phyloP scores from a whole-genome alignment of 78 protist species.

The Cavenderia fasciculata region DNA sequence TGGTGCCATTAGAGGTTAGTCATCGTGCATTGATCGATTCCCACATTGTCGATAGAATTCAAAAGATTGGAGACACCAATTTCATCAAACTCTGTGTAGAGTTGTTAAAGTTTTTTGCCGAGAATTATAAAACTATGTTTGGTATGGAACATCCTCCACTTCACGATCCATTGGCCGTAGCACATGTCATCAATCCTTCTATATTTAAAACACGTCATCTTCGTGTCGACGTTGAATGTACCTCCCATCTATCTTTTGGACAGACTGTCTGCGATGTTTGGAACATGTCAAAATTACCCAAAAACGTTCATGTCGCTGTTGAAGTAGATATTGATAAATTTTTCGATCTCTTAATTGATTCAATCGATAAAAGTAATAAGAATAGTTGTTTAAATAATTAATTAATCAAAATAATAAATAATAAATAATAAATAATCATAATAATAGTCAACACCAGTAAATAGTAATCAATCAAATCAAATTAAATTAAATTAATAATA shows the following conservation, averaged over 20 bases:
- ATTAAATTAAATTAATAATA: no score
- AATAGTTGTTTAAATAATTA: slow-evolving; percentile 20
- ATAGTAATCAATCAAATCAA: no score
- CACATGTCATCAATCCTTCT: slow-evolving; percentile 81
- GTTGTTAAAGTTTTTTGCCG: slow-evolving; percentile 80
- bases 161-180: slow-evolving; percentile 94
- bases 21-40: slow-evolving; percentile 79
- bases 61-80: not conserved
- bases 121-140: slow-evolving; percentile 79
- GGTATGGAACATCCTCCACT: slow-evolving; percentile 84
- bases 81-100: slow-evolving; percentile 54
- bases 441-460: no score
- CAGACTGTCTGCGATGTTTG: slow-evolving; percentile 86
- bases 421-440: no score
- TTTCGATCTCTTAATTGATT: slow-evolving; percentile 78
- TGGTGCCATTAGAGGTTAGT: slow-evolving; percentile 92
- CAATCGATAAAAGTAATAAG: slow-evolving; percentile 31
- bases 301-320: slow-evolving; percentile 85
- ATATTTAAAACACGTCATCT: slow-evolving; percentile 71
- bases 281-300: slow-evolving; percentile 33
- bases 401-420: no score
- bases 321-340: slow-evolving; percentile 72
- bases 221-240: slow-evolving; percentile 87
- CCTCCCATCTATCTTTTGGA: slow-evolving; percentile 29
- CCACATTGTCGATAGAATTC: slow-evolving; percentile 54